Evolutionary conservation across 1,139 yeast genomes (phyloP).

Genomic region (Yamadazyma atlantica): DNA sequence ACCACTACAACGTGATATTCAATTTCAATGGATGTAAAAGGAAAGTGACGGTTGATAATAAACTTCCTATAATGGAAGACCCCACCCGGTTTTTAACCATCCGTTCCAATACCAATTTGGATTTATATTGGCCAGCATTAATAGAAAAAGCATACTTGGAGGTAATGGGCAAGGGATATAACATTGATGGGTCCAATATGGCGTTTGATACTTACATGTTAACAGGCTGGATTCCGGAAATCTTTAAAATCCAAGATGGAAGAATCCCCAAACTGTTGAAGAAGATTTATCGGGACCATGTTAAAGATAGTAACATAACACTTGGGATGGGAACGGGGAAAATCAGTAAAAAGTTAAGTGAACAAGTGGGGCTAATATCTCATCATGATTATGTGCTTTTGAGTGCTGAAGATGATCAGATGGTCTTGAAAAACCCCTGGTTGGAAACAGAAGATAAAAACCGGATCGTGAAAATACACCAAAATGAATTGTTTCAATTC

Average conservation of each 20-base stretch:
- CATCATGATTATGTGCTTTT: constrained; percentile 67
- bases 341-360: constrained; percentile 37
- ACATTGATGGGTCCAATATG: constrained; percentile 75
- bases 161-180: constrained; percentile 59
- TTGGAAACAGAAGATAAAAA: constrained; percentile 13
- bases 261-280: constrained; percentile 30
- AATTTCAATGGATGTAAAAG: constrained; percentile 62
- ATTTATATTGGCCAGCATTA: constrained; percentile 65
- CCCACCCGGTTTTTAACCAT: constrained; percentile 27
- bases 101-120: constrained; percentile 39
- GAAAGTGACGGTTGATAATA: constrained; percentile 49
- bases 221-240: constrained; percentile 77
- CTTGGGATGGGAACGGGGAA: constrained; percentile 72
- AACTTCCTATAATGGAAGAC: constrained; percentile 30
- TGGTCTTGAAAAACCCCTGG: constrained; percentile 37
- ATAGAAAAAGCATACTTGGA: constrained; percentile 76
- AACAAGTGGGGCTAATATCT: constrained; percentile 43
- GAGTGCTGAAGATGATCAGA: constrained; percentile 13
- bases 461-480: constrained; percentile 16
- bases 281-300: constrained; percentile 21
- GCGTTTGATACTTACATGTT: constrained; percentile 69
- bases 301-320: constrained; percentile 2
- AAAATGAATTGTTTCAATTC: constrained; percentile 46
- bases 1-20: constrained; percentile 36
- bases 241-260: constrained; percentile 35